Evolutionary conservation across 495 filamentous ascomycete species (phyloP).

Genomic region (Penicillium subrubescens): DNA sequence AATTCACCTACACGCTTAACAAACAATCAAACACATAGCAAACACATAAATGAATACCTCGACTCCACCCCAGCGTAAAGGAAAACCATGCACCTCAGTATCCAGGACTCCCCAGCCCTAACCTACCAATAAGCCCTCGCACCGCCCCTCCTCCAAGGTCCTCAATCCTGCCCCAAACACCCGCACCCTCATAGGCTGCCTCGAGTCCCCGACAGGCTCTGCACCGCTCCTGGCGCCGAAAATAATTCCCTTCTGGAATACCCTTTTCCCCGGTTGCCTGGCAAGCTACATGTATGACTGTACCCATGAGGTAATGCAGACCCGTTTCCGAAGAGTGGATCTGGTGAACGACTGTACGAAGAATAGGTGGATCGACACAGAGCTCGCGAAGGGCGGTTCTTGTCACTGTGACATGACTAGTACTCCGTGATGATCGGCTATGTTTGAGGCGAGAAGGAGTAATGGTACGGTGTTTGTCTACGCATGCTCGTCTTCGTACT

Average conservation of each 20-base stretch:
- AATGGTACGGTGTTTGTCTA: neutral
- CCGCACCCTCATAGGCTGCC: constrained; percentile 26
- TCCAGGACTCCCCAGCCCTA: neutral
- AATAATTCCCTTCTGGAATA: constrained; percentile 14
- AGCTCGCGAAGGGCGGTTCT: neutral
- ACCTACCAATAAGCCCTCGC: constrained; percentile 23
- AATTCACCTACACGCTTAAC: neutral
- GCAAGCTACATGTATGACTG: constrained; percentile 9
- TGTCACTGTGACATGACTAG: neutral
- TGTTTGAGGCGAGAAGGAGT: neutral
- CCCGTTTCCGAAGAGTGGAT: constrained; percentile 26
- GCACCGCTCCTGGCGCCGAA: constrained; percentile 31
- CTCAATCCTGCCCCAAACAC: constrained; percentile 19
- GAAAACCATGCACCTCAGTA: constrained; percentile 13
- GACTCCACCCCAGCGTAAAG: constrained; percentile 7
- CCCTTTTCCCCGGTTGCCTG: constrained; percentile 3
- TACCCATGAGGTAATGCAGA: constrained; percentile 25
- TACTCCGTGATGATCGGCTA: neutral
- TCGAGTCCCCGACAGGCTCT: constrained; percentile 3
- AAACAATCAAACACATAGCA: neutral
- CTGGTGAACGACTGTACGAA: neutral
- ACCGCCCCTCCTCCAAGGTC: constrained; percentile 34
- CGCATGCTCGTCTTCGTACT: neutral
- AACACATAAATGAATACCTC: neutral
- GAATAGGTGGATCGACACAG: neutral